These are phyloP conservation scores for Coriolopsis trogii DNA, from an alignment of 1,284 basidiomycete genomes.

Conservation along the genomic window DNA sequence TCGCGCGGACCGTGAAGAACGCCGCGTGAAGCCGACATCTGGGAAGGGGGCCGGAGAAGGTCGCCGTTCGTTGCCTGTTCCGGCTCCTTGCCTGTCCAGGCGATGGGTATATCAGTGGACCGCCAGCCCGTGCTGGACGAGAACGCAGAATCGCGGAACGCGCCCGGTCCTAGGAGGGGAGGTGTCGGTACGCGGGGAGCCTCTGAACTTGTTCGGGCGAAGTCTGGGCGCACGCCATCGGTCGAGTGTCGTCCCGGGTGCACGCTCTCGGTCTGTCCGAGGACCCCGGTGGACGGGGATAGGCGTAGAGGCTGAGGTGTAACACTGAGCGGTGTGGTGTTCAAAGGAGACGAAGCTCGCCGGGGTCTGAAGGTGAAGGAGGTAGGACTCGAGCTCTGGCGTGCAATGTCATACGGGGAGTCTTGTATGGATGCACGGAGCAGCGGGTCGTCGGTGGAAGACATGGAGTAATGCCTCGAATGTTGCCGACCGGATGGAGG, in stretches of 20 bases:
- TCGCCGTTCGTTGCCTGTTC: conserved; percentile 22
- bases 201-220: conserved; percentile 12
- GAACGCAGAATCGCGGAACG: conserved; percentile 42
- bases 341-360: conserved; percentile 17
- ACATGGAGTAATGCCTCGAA: conserved; percentile 19
- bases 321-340: not conserved
- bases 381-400: conserved; percentile 17
- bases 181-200: conserved; percentile 32
- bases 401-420: conserved; percentile 19
- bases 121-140: conserved; percentile 33
- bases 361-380: conserved; percentile 14
- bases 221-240: not conserved
- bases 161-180: conserved; percentile 36
- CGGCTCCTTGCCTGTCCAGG: conserved; percentile 35
- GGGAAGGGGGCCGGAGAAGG: not conserved
- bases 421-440: conserved; percentile 7
- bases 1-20: conserved; percentile 20
- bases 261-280: not conserved
- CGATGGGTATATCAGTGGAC: conserved; percentile 37
- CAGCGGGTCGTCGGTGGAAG: conserved; percentile 15
- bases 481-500: conserved; percentile 10
- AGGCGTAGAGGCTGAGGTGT: conserved; percentile 11
- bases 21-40: conserved; percentile 9
- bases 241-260: conserved; percentile 1
- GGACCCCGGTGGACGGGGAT: not conserved